phyloP scores from a whole-genome alignment of 768 basidiomycete species.

The Trametes gibbosa region DNA sequence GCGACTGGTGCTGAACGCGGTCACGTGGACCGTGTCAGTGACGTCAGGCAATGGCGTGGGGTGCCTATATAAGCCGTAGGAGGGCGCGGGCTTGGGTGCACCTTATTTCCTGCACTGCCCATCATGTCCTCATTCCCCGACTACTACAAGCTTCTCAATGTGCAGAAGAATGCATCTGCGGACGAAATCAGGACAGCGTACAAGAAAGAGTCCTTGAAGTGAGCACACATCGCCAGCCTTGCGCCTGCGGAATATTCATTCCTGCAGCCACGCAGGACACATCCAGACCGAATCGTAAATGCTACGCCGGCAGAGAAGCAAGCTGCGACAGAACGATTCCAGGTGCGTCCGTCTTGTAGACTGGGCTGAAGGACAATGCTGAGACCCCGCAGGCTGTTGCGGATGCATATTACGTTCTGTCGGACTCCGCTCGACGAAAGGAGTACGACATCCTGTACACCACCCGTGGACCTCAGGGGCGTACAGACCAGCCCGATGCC shows the following conservation, averaged over 20 bases:
- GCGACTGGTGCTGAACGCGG: background rate
- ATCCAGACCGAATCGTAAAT: conserved; percentile 80
- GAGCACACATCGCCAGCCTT: conserved; percentile 3
- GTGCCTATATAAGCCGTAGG: conserved; percentile 6
- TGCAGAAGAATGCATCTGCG: conserved; percentile 54
- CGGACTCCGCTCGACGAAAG: conserved; percentile 65
- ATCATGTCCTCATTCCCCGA: conserved; percentile 76
- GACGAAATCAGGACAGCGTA: conserved; percentile 79
- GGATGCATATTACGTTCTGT: conserved; percentile 92
- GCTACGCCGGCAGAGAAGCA: conserved; percentile 70
- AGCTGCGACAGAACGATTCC: conserved; percentile 79
- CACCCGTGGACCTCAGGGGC: conserved; percentile 49
- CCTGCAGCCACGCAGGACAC: conserved; percentile 54
- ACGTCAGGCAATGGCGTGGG: conserved; percentile 6
- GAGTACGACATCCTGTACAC: conserved; percentile 72
- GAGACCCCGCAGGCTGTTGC: conserved; percentile 63
- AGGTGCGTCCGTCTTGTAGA: conserved; percentile 41
- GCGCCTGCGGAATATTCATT: conserved; percentile 14
- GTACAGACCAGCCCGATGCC: conserved; percentile 60
- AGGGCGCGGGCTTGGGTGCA: background rate
- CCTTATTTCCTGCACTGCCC: background rate
- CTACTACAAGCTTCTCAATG: conserved; percentile 65
- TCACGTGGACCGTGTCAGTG: conserved; percentile 19
- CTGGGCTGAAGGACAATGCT: background rate
- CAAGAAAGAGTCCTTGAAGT: conserved; percentile 78